Base-by-base conservation (phyloP, 805 yeast genomes). In the Suhomyces prunicola region DNA sequence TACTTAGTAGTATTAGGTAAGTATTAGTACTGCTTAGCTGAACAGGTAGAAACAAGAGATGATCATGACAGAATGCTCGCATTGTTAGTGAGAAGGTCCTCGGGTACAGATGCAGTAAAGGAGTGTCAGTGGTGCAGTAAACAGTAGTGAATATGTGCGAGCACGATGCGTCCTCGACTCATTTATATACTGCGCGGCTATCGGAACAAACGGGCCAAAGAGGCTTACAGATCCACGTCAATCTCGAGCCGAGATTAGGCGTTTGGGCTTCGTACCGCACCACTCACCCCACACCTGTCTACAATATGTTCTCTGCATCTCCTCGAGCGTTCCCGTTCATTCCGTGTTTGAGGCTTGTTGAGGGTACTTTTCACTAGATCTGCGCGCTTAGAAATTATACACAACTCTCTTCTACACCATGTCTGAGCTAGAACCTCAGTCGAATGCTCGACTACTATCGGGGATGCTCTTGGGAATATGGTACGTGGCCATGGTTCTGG, bases 401-500 rank as follows among this genome's bases (percentile, higher is more conserved):
- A 39, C 42, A 10, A 39, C 42, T 39, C 13, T 36, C 42, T 39
- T 39, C 42, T 39, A 19, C 9, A 13, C 46, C 46, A 42, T 42
- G 46, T 13, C 46, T 24, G 31, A 42, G 5, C 31, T 19, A 24
- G 31, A 23, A 24, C 19, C 31, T n/a, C 13, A 49, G 17, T 52
- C 55, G 35, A 41, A 46, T 36, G 5, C 42, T n/a, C 57, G 57
- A 31, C 35, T 52, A 23, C 36, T 35, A 27, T 46, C 60, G 8
- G 56, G 51, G 10, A 33, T 47, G 23, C 47, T 70, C 26, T 55
- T 60, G 50, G 61, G 74, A 7, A 47, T 69, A 46, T 76, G 80
- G 80, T 78, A 78, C 61, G 41, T 61, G 6, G 68, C 70, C 12
- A 72, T 78, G 12, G 50, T 76, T 3, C 48, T 59, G 8, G 69